Percentiles rank a stretch among this genome's conserved stretches.
phyloP scores from a whole-genome alignment of 768 basidiomycete species.

The Macrolepiota dolichaula region DNA sequence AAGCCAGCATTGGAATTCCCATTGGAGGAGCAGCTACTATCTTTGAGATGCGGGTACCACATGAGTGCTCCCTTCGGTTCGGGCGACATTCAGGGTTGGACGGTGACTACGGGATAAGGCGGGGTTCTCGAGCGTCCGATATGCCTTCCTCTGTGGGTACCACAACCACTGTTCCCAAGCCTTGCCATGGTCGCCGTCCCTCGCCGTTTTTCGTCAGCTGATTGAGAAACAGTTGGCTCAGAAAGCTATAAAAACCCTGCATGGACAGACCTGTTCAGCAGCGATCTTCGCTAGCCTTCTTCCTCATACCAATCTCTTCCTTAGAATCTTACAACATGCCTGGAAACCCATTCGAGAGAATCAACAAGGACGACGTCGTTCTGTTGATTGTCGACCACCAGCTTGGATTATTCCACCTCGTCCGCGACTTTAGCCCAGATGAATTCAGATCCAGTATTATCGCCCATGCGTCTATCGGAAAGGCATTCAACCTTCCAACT shows the following conservation, averaged over 20 bases:
- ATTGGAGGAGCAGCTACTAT: neutral
- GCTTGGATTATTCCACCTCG: slow-evolving; percentile 43
- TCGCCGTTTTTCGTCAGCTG: neutral
- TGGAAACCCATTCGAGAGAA: slow-evolving; percentile 15
- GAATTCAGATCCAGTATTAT: slow-evolving; percentile 42
- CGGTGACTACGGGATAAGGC: neutral
- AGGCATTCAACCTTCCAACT: slow-evolving; percentile 42
- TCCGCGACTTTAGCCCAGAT: slow-evolving; percentile 35
- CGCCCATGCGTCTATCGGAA: slow-evolving; percentile 43
- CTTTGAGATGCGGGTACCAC: neutral
- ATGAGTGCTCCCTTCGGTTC: neutral
- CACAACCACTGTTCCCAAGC: neutral
- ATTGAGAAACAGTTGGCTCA: neutral
- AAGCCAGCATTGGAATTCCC: neutral
- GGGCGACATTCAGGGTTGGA: neutral
- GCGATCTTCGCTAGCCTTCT: neutral
- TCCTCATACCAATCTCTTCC: neutral
- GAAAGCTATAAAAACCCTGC: neutral
- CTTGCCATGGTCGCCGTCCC: neutral
- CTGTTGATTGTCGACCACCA: slow-evolving; percentile 50
- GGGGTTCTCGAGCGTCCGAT: neutral
- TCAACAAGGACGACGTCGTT: slow-evolving; percentile 41
- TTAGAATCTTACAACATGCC: neutral
- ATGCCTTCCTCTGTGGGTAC: neutral
- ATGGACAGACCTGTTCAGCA: neutral